Percentiles rank a stretch among this genome's conserved stretches.
These are phyloP conservation scores for Ligustrum vulgare DNA, from an alignment of 257 asterid genomes.

Conservation along the genomic window DNA sequence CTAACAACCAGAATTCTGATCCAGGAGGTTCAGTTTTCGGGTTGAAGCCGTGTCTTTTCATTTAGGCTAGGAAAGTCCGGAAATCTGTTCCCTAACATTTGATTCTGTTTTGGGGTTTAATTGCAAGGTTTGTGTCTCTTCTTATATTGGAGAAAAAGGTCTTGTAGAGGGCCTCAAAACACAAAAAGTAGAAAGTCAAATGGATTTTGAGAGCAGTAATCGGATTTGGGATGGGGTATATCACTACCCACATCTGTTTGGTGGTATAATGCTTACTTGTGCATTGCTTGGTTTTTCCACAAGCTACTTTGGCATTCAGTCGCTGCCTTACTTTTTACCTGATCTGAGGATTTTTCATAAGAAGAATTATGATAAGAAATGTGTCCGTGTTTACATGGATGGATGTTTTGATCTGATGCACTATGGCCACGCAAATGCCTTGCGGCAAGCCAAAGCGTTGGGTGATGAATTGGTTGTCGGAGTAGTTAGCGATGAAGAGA, in stretches of 20 bases:
- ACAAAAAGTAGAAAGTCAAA: conserved; percentile 32
- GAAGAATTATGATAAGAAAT: conserved; percentile 58
- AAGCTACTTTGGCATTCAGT: conserved; percentile 75
- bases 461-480: conserved; percentile 94
- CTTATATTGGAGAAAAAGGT: conserved; percentile 33
- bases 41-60: not conserved
- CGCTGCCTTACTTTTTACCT: conserved; percentile 64
- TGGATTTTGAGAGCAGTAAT: conserved; percentile 77
- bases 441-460: conserved; percentile 89
- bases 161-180: conserved; percentile 28
- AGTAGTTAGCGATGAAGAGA: conserved; percentile 94
- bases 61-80: not conserved
- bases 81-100: not conserved
- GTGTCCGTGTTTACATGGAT: conserved; percentile 90
- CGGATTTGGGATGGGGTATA: conserved; percentile 83
- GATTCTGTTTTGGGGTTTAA: conserved; percentile 9
- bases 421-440: conserved; percentile 96
- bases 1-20: conserved; percentile 8
- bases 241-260: conserved; percentile 75
- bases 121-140: conserved; percentile 88
- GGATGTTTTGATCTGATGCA: conserved; percentile 98
- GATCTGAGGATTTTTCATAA: conserved; percentile 63
- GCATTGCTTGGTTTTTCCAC: conserved; percentile 86
- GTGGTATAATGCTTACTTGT: conserved; percentile 92
- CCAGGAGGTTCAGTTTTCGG: not conserved